Conservation (phyloP, 2,329 filamentous ascomycete species). For the Falciphora oryzae region DNA sequence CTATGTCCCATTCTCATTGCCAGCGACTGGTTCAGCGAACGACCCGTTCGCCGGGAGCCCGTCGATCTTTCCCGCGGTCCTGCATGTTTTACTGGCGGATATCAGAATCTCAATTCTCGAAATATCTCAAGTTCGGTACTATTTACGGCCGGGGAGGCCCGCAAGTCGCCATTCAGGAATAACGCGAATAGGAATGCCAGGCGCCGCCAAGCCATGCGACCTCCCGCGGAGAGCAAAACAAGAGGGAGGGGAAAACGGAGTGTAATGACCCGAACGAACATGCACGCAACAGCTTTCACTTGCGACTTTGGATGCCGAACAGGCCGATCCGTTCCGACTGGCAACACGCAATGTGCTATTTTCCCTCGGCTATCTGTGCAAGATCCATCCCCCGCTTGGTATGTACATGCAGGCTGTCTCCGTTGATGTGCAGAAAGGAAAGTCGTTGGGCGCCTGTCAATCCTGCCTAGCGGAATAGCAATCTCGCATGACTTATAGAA, state of each 20-base stretch:
- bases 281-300: not conserved
- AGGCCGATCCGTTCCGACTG: not conserved
- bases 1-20: not conserved
- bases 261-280: not conserved
- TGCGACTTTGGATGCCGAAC: not conserved
- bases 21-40: not conserved
- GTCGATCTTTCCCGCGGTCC: not conserved
- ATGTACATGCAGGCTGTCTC: not conserved
- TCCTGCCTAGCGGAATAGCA: not conserved
- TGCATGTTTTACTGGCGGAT: not conserved
- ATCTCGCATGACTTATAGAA: constrained; percentile 7
- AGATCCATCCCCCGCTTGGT: not conserved
- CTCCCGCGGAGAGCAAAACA: not conserved
- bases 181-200: not conserved
- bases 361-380: constrained; percentile 1
- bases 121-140: no score
- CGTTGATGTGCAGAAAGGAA: not conserved
- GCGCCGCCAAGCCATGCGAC: not conserved
- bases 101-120: not conserved
- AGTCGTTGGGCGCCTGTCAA: not conserved
- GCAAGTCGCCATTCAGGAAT: not conserved
- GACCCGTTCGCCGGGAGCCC: not conserved
- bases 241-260: not conserved
- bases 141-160: not conserved
- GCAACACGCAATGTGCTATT: not conserved